Evolutionary conservation across 352 stramenopile species (phyloP).

Genomic region (Pythium grandisporangium): DNA sequence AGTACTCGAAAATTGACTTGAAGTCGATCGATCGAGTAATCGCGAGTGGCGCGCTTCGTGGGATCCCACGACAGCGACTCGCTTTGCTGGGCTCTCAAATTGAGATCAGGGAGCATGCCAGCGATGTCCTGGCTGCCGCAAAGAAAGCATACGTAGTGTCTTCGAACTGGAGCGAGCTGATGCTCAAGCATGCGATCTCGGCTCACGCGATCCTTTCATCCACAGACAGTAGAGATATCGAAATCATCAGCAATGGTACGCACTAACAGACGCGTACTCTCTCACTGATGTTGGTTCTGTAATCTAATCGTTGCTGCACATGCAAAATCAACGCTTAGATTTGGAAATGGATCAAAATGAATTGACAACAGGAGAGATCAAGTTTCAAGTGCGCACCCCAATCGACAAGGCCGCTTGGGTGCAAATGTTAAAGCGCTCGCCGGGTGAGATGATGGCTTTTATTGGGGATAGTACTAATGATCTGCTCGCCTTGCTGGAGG

Average conservation of each 20-base stretch:
- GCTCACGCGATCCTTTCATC: no score
- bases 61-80: slow-evolving; percentile 19
- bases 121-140: slow-evolving; percentile 16
- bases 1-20: slow-evolving; percentile 32
- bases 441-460: slow-evolving; percentile 23
- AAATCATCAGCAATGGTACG: slow-evolving; percentile 53
- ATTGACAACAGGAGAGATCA: slow-evolving; percentile 42
- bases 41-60: slow-evolving; percentile 15
- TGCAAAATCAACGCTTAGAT: no score
- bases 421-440: slow-evolving; percentile 1
- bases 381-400: slow-evolving; percentile 40
- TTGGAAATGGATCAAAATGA: slow-evolving; percentile 25
- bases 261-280: no score
- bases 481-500: slow-evolving; percentile 44
- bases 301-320: no score
- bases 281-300: no score
- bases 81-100: slow-evolving; percentile 2
- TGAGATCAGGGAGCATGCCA: slow-evolving; percentile 18
- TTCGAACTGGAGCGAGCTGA: slow-evolving; percentile 48
- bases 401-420: slow-evolving; percentile 40
- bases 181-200: slow-evolving; percentile 31
- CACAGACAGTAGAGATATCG: no score
- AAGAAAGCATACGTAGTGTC: slow-evolving; percentile 33
- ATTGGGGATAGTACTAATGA: slow-evolving; percentile 66
- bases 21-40: slow-evolving; percentile 40